Evolutionary conservation across 345 rosid genomes (phyloP).

Genomic region (Lumnitzera racemosa): DNA sequence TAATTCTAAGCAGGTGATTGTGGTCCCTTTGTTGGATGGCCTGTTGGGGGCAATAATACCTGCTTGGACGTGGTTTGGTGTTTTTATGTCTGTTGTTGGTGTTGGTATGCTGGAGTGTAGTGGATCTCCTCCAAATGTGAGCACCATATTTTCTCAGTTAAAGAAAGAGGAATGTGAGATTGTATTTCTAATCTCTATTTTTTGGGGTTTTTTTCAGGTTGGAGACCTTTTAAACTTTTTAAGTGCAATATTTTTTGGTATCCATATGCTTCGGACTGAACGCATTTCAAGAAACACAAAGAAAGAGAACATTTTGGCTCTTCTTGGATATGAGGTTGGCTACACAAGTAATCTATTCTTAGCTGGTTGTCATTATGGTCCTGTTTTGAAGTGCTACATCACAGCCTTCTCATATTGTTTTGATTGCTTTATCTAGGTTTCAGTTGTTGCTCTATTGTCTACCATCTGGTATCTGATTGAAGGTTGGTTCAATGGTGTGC

Average conservation of each 20-base stretch:
- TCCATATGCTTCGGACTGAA: constrained; percentile 56
- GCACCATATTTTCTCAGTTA: constrained; percentile 1
- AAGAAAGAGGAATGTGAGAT: background rate
- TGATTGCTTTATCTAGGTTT: constrained; percentile 20
- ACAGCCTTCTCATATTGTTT: too few species aligned
- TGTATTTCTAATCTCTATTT: too few species aligned
- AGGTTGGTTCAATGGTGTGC: constrained; percentile 23
- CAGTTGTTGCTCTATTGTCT: constrained; percentile 40
- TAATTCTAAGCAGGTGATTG: constrained; percentile 31
- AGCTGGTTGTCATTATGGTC: too few species aligned
- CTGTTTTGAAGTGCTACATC: background rate
- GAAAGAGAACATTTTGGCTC: constrained; percentile 37
- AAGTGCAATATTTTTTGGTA: constrained; percentile 52
- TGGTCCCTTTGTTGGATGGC: constrained; percentile 67
- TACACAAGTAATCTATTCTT: too few species aligned
- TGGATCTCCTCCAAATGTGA: constrained; percentile 53
- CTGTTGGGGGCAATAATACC: constrained; percentile 61
- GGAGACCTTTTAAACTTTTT: constrained; percentile 61
- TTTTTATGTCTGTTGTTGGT: constrained; percentile 46
- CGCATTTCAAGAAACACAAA: constrained; percentile 45
- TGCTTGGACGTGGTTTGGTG: constrained; percentile 54
- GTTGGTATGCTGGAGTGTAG: constrained; percentile 59
- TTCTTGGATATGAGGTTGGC: constrained; percentile 50
- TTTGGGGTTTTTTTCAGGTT: constrained; percentile 20
- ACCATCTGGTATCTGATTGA: constrained; percentile 39